Base-by-base conservation (phyloP, 2,329 filamentous ascomycete genomes). In the Mariannaea elegans region DNA sequence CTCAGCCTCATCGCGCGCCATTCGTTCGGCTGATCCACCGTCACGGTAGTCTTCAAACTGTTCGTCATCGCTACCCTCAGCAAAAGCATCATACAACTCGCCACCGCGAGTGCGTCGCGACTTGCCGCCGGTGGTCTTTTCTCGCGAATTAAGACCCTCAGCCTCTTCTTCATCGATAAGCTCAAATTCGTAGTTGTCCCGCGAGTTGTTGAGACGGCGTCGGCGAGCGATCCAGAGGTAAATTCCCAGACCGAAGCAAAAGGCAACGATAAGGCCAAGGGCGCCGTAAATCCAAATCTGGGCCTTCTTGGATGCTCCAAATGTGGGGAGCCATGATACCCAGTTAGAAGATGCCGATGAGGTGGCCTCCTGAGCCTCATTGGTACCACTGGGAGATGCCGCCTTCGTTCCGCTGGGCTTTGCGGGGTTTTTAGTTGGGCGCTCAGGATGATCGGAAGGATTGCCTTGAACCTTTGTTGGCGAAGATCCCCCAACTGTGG, bases 11-110 rank as follows among this genome's bases (percentile, higher is more conserved):
- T 76, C 73, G 12, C 32, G 32, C 4, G 70, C 67, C 31, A 75
- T 52, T 47, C 72, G 62, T 16, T 73, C 72, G 7, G 63, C 63
- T n/a, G 76, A 74, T 8, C 67, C 41, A 12, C 41, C 68, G 34
- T 81, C 80, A 13, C 79, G 80, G 31, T 80, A 81, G 44, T 71
- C 74, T 4, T 79, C 79, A 36, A 80, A 77, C 29, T 82, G 81
- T 56, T 78, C 94, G 58, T 94, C 94, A 21, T 86, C 84, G 61
- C 85, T 88, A 51, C 93, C 94, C 14, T 92, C 94, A 0, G 95
- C 95, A 82, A 99, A 99, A 4, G 95, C 95, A 81, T 99, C 95
- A 75, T 99, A 99, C 42, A 99, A 80, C 79, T 98, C 94, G 24
- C 94, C 93, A 2, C 93, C 95, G 18, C 92, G 77, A 50, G 84